Evolutionary conservation across 1,139 yeast species (phyloP), one percentile per base, ranked within the genome.

Genomic region (Kurtzmaniella quercitrusa): DNA sequence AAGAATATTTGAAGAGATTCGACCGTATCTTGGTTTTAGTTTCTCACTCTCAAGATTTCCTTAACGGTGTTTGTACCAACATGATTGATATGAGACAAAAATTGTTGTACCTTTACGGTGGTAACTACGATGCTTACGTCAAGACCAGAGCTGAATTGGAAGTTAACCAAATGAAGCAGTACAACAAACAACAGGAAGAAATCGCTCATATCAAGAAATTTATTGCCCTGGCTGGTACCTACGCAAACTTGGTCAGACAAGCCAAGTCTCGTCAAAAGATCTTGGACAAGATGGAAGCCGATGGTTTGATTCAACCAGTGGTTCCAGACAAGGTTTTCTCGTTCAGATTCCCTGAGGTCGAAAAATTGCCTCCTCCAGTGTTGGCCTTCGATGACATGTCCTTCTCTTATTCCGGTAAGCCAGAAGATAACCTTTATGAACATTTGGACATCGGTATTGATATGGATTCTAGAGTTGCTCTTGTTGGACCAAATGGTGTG

Each of bases 261-360:
- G 99, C 99, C 51, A 93, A 93, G 71, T 93, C 98, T 38, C 88
- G 98, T 75, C 98, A 94, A 79, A 93, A 94, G 84, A 94, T 93
- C 64, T 79, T 93, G 69, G 98, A 93, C 72, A 94, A 94, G 83
- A 94, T 93, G 98, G 98, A 93, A 74, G 98, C 98, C 55, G 98
- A 93, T 65, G 99, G 98, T 63, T 80, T 93, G 59, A 86, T 93
- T 60, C 88, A 88, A 70, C 84, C 95, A 46, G 98, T 94, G 52
- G 91, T 82, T 46, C 87, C 88, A 42, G 98, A 93, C 66, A 88
- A 79, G 71, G 96, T 89, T 28, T 93, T 93, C 68, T 81, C 95
- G 2, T 93, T 93, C 80, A 79, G 86, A 61, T 93, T 94, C 80
- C 91, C 98, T 45, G 91, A 83, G 38, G 96, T 93, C 49, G 98